Evolutionary conservation across 1,284 basidiomycete species (phyloP), one percentile per base, ranked within the genome.

Genomic region (Pseudozyma tsukubaensis): DNA sequence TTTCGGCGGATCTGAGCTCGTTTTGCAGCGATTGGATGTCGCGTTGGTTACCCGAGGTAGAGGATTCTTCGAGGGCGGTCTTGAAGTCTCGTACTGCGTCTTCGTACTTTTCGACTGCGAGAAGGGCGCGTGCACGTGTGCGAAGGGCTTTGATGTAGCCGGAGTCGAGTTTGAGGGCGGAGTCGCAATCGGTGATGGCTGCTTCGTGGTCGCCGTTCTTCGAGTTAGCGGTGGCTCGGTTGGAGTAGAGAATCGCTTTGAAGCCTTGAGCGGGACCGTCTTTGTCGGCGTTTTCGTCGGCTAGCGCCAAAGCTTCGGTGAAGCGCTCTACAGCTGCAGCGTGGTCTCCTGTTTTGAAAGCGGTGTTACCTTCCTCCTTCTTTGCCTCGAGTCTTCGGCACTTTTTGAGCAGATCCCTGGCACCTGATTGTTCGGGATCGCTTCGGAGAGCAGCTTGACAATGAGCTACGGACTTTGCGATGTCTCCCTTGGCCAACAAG

Each of bases 141-240:
- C 93, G 90, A 42, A 93, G 86, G 1, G 92, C 92, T 86, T 95
- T 95, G 88, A 91, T 92, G 24, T 91, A 92, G 34, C 87, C 87
- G 0, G 91, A 87, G 63, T 88, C 85, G 48, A 94, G 88, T 8
- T 83, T 72, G 9, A 94, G 87, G 6, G 92, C 92, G 11, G 87
- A 87, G 55, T 90, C 88, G 9, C 90, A 91, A 81, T 94, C 92
- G 39, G 84, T 82, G 32, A 94, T 87, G 0, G 93, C 92, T 14
- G 91, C 89, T 18, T 89, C 86, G 78, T 91, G 87, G 50, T 87
- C 86, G 58, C 89, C 87, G 29, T 92, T 86, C 91, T 93, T 83
- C 57, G 92, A 86, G 21, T 92, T 86, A 0, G 93, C 91, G 0
- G 92, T 93, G 1, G 93, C 94, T 1, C 92, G 89, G 78, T 95